Percentiles rank a stretch among this genome's conserved stretches.
phyloP scores from a whole-genome alignment of 495 filamentous ascomycete species.

The Sporormia fimetaria region DNA sequence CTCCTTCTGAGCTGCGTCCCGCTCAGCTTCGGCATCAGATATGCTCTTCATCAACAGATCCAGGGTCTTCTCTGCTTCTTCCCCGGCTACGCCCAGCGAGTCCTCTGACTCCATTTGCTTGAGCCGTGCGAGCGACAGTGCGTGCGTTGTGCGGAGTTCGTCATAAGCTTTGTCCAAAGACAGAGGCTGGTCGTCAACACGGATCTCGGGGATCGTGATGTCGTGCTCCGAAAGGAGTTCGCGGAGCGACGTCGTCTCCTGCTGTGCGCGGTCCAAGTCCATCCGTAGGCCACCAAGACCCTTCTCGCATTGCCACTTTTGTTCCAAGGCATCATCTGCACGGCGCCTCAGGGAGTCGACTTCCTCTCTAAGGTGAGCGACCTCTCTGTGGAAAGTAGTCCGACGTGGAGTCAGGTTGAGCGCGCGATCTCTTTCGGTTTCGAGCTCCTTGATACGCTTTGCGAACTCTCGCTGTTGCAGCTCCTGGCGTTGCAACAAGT shows the following conservation, averaged over 20 bases:
- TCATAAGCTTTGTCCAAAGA: constrained; percentile 69
- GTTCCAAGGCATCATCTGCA: constrained; percentile 90
- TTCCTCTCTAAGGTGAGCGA: constrained; percentile 65
- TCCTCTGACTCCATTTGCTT: constrained; percentile 41
- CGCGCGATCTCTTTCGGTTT: constrained; percentile 66
- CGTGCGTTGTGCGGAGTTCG: constrained; percentile 57
- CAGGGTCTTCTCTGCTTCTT: constrained; percentile 47
- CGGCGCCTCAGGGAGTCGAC: constrained; percentile 74
- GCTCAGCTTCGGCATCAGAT: constrained; percentile 56
- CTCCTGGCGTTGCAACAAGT: constrained; percentile 76
- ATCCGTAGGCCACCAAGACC: constrained; percentile 86
- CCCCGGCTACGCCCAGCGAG: constrained; percentile 27
- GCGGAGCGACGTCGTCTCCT: constrained; percentile 75
- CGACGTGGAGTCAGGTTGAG: constrained; percentile 57
- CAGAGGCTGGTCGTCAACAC: constrained; percentile 38
- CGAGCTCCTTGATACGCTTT: constrained; percentile 62
- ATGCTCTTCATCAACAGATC: constrained; percentile 53
- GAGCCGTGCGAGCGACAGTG: constrained; percentile 43
- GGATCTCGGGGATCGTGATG: constrained; percentile 49
- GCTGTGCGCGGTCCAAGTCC: constrained; percentile 90
- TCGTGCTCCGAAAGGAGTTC: constrained; percentile 77
- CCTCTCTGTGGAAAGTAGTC: constrained; percentile 71
- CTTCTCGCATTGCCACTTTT: constrained; percentile 94
- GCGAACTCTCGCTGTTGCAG: constrained; percentile 68
- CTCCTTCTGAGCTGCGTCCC: constrained; percentile 54